Percentiles rank a stretch among this genome's conserved stretches.
phyloP scores from a whole-genome alignment of 768 basidiomycete genomes.

The Pisolithus sp. region DNA sequence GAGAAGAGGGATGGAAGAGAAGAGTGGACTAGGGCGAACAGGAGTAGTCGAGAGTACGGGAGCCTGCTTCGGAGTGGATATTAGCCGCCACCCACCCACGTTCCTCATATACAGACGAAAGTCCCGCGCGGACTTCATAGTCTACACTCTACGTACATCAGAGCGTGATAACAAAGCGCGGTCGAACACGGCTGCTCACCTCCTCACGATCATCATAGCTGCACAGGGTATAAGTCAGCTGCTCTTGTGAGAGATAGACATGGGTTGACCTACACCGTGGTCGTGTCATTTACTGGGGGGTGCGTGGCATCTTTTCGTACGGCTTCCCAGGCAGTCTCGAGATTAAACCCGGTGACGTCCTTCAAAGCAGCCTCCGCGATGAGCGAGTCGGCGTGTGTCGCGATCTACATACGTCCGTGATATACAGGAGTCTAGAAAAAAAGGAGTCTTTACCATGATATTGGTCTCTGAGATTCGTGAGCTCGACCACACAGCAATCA shows the following conservation, averaged over 20 bases:
- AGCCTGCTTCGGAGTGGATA: conserved; percentile 72
- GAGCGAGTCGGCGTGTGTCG: conserved; percentile 74
- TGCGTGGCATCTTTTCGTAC: conserved; percentile 69
- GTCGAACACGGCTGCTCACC: conserved; percentile 26
- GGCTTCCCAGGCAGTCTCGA: conserved; percentile 61
- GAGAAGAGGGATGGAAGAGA: background rate
- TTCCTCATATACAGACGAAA: conserved; percentile 59
- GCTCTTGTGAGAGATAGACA: background rate
- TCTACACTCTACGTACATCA: conserved; percentile 47
- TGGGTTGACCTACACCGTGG: conserved; percentile 37
- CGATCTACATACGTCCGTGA: conserved; percentile 40
- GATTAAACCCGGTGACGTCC: conserved; percentile 57
- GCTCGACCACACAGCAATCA: background rate
- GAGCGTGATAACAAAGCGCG: background rate
- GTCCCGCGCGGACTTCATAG: conserved; percentile 76
- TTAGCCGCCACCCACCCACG: conserved; percentile 77
- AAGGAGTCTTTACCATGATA: conserved; percentile 52
- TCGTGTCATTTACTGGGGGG: conserved; percentile 51
- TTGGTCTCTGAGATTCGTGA: conserved; percentile 51
- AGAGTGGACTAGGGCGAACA: conserved; percentile 40
- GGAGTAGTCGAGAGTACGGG: conserved; percentile 72
- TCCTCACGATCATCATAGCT: conserved; percentile 73
- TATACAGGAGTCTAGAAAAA: background rate
- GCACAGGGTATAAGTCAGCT: background rate
- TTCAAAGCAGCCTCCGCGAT: conserved; percentile 68